These are phyloP conservation scores for Bruguiera gymnorhiza DNA, from an alignment of 345 rosid genomes.

Conservation along the genomic window DNA sequence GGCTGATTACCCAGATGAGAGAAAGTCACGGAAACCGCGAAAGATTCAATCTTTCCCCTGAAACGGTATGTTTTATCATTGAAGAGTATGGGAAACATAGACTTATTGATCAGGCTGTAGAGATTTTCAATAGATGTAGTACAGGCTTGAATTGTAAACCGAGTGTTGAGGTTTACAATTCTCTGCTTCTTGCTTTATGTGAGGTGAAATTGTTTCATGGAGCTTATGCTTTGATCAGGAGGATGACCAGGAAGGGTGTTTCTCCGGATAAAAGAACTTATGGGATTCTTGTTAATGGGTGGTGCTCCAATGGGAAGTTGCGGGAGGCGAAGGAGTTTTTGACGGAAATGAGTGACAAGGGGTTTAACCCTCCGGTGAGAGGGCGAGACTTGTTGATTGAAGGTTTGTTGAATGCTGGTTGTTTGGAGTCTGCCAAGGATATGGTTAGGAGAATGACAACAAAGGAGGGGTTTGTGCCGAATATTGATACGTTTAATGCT, in stretches of 20 bases:
- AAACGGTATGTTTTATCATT: slow-evolving; percentile 62
- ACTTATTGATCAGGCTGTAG: slow-evolving; percentile 69
- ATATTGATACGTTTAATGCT: slow-evolving; percentile 59
- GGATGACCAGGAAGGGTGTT: slow-evolving; percentile 74
- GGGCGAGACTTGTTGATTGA: slow-evolving; percentile 85
- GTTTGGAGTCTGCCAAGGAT: slow-evolving; percentile 73
- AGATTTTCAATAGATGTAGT: slow-evolving; percentile 64
- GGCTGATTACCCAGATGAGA: slow-evolving; percentile 64
- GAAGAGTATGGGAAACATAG: slow-evolving; percentile 79
- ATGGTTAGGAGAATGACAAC: slow-evolving; percentile 72
- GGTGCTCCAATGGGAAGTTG: slow-evolving; percentile 84
- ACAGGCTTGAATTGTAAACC: slow-evolving; percentile 48
- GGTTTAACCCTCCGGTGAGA: slow-evolving; percentile 80
- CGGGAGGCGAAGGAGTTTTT: slow-evolving; percentile 77
- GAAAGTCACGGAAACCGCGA: slow-evolving; percentile 10
- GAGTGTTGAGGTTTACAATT: slow-evolving; percentile 49
- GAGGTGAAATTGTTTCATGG: slow-evolving; percentile 82
- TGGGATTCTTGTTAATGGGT: slow-evolving; percentile 61
- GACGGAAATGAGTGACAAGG: slow-evolving; percentile 80
- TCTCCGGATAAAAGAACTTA: slow-evolving; percentile 66
- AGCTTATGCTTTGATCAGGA: slow-evolving; percentile 72
- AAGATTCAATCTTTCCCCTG: slow-evolving; percentile 47
- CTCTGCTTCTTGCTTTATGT: slow-evolving; percentile 74
- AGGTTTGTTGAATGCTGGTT: slow-evolving; percentile 76
- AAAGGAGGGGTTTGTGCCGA: slow-evolving; percentile 65